A percentile compares a stretch with the other conserved stretches of the same genome.
Conservation (phyloP, 176 grass and related monocot species). For the Hordeum marinum region DNA sequence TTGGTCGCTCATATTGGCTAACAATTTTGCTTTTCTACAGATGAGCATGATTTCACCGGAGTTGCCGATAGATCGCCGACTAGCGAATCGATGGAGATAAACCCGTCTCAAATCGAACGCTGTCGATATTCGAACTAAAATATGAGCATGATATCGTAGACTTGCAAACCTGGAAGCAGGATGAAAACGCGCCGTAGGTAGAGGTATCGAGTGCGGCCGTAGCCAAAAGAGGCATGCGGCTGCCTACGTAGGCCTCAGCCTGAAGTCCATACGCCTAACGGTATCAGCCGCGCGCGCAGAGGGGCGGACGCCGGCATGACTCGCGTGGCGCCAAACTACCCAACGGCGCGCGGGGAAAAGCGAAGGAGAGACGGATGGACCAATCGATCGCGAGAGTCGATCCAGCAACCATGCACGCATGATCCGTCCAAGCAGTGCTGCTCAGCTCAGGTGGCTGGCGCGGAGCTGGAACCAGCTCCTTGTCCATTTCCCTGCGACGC, state of each 20-base stretch:
- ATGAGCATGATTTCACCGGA: no score
- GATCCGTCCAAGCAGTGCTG: background rate
- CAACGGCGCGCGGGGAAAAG: slow-evolving; percentile 14
- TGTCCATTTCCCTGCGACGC: background rate
- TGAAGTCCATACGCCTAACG: background rate
- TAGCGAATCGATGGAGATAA: no score
- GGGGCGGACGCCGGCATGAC: background rate
- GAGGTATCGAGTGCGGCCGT: background rate
- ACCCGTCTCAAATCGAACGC: no score
- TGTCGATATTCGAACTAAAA: no score
- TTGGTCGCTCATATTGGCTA: no score
- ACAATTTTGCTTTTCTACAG: no score
- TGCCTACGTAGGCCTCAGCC: background rate
- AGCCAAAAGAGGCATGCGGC: background rate
- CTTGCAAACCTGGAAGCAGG: no score
- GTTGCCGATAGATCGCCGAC: no score
- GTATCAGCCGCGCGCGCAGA: background rate
- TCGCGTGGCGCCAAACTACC: background rate
- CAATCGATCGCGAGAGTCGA: background rate
- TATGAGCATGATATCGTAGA: no score
- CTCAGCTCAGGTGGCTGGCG: slow-evolving; percentile 7
- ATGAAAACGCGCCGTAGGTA: background rate
- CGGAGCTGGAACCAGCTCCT: background rate
- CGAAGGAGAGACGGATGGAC: background rate
- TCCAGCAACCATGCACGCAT: background rate